phyloP scores from a whole-genome alignment of 2,329 filamentous ascomycete species.

The Phyllosticta citribraziliensis region DNA sequence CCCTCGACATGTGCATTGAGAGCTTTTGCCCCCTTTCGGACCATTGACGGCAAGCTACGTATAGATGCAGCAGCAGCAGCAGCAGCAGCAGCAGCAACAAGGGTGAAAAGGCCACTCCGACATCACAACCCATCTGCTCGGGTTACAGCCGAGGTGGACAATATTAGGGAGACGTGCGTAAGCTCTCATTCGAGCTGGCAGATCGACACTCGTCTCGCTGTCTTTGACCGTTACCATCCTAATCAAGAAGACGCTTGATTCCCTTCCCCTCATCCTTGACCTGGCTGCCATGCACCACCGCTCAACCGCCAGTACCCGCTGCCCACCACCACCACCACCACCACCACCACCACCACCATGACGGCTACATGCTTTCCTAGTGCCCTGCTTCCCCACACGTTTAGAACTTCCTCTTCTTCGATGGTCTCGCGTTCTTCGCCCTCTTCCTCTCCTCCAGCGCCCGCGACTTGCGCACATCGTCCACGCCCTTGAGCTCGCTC shows the following conservation, averaged over 20 bases:
- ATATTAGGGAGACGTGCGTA: not conserved
- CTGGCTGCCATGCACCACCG: not conserved
- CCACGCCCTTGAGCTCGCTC: slow-evolving; percentile 69
- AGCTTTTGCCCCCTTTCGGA: not conserved
- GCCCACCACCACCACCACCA: not conserved
- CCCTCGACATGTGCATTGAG: no score
- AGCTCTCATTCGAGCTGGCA: not conserved
- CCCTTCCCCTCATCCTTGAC: not conserved
- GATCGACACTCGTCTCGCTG: not conserved
- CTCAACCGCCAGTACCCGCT: not conserved
- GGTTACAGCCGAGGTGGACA: not conserved
- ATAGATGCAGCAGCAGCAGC: not conserved
- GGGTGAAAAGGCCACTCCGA: not conserved
- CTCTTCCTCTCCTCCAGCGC: slow-evolving; percentile 64
- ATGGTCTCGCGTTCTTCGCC: slow-evolving; percentile 81
- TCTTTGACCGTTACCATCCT: not conserved
- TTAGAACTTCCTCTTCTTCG: slow-evolving; percentile 47
- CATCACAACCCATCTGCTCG: not conserved
- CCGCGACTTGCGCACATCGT: slow-evolving; percentile 78
- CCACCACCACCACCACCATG: not conserved
- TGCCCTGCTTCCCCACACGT: slow-evolving; percentile 1
- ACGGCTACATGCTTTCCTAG: not conserved
- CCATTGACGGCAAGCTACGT: not conserved
- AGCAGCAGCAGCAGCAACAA: not conserved
- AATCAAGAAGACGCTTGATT: not conserved